Evolutionary conservation across 192 early-diverging fungal genomes (phyloP), one percentile per base, ranked within the genome.

Genomic region (Gonapodya prolifera): DNA sequence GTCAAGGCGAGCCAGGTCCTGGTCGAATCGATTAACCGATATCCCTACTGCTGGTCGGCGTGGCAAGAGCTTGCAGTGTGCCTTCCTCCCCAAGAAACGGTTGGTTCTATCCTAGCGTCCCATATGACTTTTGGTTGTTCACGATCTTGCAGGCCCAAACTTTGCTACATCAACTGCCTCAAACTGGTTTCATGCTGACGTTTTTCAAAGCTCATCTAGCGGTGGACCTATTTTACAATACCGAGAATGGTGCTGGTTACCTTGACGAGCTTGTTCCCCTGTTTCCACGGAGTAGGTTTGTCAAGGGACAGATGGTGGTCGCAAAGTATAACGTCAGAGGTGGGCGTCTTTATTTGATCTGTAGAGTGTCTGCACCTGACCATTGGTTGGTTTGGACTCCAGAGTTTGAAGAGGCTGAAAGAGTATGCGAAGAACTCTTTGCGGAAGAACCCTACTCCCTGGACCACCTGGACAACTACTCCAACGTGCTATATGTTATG

Each of bases 21-120:
- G 2, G 32, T 94, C 23, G 78, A 86, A 74, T 92, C 95, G 8
- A 81, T 99, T 0, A 78, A 81, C 23, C 79, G 79, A 79, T 96
- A 89, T 79, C 92, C 90, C 33, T 95, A 85, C 83, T 94, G 96
- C 81, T 98, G 95, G 95, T 92, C 91, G 71, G 94, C 94, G 30
- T 99, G 97, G 97, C 79, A 88, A 71, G 94, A 92, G 61, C 83
- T 98, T 0, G 89, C 82, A 1, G 77, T 83, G 2, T 85, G 87
- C 69, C 76, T 93, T 2, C 34, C 0, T 78, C 79, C 29, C 77
- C 79, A 78, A 79, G 33, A 74, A 69, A 79, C 69, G 2, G 34
- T 79, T n/a, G 70, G 2, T 33, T 1, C 30, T 30, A 33, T 36
- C 13, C 34, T 69, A 77, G n/a, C 17, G 30, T 13, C 28, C 34